phyloP scores from a whole-genome alignment of 768 basidiomycete genomes.

The Cystofilobasidium capitatum region DNA sequence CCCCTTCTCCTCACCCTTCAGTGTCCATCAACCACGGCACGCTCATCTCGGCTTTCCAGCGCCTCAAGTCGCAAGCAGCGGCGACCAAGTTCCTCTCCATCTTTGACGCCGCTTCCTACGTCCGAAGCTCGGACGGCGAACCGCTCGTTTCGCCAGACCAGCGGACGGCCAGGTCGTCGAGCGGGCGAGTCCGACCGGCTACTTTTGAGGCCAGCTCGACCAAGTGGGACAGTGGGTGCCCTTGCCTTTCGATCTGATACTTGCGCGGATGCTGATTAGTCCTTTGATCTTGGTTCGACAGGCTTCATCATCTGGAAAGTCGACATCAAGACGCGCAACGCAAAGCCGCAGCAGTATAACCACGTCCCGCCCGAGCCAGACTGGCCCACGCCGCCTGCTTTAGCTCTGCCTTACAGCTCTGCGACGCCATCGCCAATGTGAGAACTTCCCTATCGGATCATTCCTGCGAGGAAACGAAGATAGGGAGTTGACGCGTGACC shows the following conservation, averaged over 20 bases:
- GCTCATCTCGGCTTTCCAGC: slow-evolving; percentile 88
- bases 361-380: slow-evolving; percentile 58
- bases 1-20: slow-evolving; percentile 36
- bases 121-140: slow-evolving; percentile 75
- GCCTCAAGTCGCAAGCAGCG: slow-evolving; percentile 87
- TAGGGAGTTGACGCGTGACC: no score
- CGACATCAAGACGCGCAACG: slow-evolving; percentile 43
- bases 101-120: slow-evolving; percentile 80
- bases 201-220: slow-evolving; percentile 33
- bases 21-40: slow-evolving; percentile 94
- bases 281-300: background rate
- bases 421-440: slow-evolving; percentile 49
- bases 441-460: background rate
- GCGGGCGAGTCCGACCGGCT: slow-evolving; percentile 32
- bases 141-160: slow-evolving; percentile 38
- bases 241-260: background rate
- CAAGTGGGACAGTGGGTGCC: slow-evolving; percentile 34
- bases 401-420: slow-evolving; percentile 54
- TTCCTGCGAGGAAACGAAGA: background rate
- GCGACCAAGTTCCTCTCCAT: slow-evolving; percentile 94
- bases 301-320: slow-evolving; percentile 95
- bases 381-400: slow-evolving; percentile 84
- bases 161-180: background rate
- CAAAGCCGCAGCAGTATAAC: background rate
- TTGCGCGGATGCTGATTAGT: background rate